These are phyloP conservation scores for Emericellopsis cladophorae DNA, from an alignment of 2,329 filamentous ascomycete genomes.

Conservation along the genomic window DNA sequence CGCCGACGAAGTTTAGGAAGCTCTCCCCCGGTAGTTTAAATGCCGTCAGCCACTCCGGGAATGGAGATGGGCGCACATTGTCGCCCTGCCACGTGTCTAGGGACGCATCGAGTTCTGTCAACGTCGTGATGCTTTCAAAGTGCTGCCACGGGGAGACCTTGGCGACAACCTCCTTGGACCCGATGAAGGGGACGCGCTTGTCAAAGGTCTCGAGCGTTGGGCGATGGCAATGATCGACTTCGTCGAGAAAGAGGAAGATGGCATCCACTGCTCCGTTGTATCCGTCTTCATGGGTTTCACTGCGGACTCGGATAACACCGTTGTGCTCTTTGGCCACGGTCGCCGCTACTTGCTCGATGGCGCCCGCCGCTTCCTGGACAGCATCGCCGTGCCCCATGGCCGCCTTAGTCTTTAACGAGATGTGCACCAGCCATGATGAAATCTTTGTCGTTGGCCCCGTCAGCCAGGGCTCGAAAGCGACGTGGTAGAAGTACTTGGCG, in stretches of 20 bases:
- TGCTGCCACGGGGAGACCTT: not conserved
- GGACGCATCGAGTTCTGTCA: not conserved
- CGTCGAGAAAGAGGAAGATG: not conserved
- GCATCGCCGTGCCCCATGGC: not conserved
- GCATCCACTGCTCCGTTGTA: not conserved
- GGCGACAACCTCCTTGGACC: not conserved
- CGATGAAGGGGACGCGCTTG: not conserved
- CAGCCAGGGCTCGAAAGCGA: conserved; percentile 20
- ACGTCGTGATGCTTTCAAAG: not conserved
- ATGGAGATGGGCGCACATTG: not conserved
- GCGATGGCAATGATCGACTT: not conserved
- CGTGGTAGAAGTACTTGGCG: conserved; percentile 14
- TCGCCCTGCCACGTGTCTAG: not conserved
- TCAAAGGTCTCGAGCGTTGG: conserved; percentile 1
- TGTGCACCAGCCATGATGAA: conserved; percentile 9
- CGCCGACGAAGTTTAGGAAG: not conserved
- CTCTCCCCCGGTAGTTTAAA: not conserved
- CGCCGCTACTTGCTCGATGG: not conserved
- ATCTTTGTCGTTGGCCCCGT: conserved; percentile 9
- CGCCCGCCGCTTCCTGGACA: not conserved
- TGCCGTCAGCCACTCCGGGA: not conserved
- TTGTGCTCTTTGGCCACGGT: not conserved
- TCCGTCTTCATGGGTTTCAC: not conserved
- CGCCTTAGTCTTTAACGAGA: not conserved
- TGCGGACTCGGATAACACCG: not conserved